Conservation (phyloP, 225 moss, liverwort and hornwort genomes). For the Takakia lepidozioides region DNA sequence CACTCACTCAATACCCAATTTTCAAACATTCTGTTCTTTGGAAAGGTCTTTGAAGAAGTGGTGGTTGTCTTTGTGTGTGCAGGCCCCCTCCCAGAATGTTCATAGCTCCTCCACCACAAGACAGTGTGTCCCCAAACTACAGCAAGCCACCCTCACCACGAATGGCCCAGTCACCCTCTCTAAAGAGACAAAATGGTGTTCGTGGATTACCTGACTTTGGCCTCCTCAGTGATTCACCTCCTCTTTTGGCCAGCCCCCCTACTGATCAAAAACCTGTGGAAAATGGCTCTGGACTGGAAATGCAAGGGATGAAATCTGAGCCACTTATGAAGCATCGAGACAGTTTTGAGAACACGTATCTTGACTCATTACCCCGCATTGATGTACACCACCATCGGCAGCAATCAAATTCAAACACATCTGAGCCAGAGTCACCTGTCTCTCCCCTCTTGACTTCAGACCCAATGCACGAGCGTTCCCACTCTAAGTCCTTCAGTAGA, state of each 20-base stretch:
- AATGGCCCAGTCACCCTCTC: constrained; percentile 45
- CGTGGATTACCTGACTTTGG: constrained; percentile 41
- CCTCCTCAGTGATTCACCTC: constrained; percentile 54
- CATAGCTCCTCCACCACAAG: constrained; percentile 24
- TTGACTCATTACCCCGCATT: constrained; percentile 16
- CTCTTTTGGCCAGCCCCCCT: constrained; percentile 50
- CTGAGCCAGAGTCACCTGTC: constrained; percentile 78
- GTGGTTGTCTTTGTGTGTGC: too few relatives aligned
- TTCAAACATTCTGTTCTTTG: too few relatives aligned
- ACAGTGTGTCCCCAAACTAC: constrained; percentile 14
- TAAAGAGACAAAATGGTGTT: constrained; percentile 52
- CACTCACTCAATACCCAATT: too few relatives aligned
- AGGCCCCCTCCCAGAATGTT: constrained; percentile 43
- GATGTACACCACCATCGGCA: constrained; percentile 35
- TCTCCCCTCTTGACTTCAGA: constrained; percentile 65
- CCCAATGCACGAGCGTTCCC: constrained; percentile 59
- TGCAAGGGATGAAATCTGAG: constrained; percentile 11
- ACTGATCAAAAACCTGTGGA: constrained; percentile 29
- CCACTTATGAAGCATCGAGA: constrained; percentile 26
- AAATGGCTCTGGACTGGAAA: constrained; percentile 6
- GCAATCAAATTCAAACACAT: constrained; percentile 48
- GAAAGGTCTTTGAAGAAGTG: too few relatives aligned
- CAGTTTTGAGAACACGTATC: constrained; percentile 19
- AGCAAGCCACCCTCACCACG: constrained; percentile 42
- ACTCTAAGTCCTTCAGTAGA: constrained; percentile 69